These are phyloP conservation scores for Mycena metata DNA, from an alignment of 768 basidiomycete species.

Conservation along the genomic window DNA sequence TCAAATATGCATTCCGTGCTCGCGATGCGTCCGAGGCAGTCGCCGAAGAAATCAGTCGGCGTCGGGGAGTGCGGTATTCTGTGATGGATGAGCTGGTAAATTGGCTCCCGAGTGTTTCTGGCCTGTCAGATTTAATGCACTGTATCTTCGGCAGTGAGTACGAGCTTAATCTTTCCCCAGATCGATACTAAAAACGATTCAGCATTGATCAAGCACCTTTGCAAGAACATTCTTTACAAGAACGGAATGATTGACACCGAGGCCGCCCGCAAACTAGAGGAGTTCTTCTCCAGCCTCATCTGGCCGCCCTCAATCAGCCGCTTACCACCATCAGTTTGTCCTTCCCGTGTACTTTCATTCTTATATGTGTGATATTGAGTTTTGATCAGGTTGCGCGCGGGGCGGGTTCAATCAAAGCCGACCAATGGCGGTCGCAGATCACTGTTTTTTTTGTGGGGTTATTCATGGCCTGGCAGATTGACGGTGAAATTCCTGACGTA, in stretches of 20 bases:
- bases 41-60: conserved; percentile 34
- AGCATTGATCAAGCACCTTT: no score
- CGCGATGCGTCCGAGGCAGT: conserved; percentile 17
- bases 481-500: conserved; percentile 38
- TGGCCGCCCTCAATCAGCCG: no score
- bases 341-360: no score
- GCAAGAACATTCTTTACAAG: no score
- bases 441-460: conserved; percentile 37
- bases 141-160: conserved; percentile 28
- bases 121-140: conserved; percentile 38
- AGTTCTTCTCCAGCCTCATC: no score
- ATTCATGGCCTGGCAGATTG: conserved; percentile 38
- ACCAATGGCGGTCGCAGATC: conserved; percentile 40
- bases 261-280: no score
- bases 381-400: conserved; percentile 22
- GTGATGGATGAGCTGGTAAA: conserved; percentile 26
- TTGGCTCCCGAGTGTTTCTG: no score
- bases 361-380: neutral
- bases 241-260: no score
- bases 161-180: no score
- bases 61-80: conserved; percentile 35
- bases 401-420: conserved; percentile 39
- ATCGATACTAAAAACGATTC: no score
- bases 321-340: conserved; percentile 34
- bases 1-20: conserved; percentile 39